Evolutionary conservation across 2,329 filamentous ascomycete species (phyloP).

Genomic region (Hortaea werneckii): DNA sequence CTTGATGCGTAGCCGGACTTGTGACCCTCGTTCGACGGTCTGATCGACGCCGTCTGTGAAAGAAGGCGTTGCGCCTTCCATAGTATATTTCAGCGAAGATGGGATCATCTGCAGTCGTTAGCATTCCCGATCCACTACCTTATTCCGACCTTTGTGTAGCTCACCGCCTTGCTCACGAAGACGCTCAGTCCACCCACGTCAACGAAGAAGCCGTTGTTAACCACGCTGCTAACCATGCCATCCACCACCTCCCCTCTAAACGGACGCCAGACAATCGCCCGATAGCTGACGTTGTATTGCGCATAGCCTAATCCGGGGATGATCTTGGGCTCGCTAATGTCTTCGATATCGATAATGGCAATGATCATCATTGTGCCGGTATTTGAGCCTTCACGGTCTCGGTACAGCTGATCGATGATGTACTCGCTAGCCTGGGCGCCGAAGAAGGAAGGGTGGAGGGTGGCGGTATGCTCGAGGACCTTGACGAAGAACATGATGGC

Average conservation of each 20-base stretch:
- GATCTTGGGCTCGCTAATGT: constrained; percentile 79
- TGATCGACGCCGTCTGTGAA: constrained; percentile 93
- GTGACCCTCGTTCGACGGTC: constrained; percentile 85
- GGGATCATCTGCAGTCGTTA: constrained; percentile 62
- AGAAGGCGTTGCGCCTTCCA: constrained; percentile 90
- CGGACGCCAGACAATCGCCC: constrained; percentile 92
- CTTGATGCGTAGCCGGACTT: constrained; percentile 87
- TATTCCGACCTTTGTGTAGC: constrained; percentile 21
- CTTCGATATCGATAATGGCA: constrained; percentile 91
- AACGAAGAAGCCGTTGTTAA: constrained; percentile 83
- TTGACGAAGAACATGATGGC: constrained; percentile 88
- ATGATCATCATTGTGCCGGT: constrained; percentile 96
- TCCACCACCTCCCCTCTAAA: constrained; percentile 99
- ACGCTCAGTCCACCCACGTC: constrained; percentile 68
- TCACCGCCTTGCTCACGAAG: constrained; percentile 74
- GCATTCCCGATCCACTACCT: background rate
- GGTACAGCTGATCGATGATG: constrained; percentile 77
- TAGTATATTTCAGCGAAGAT: constrained; percentile 83
- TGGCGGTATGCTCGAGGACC: constrained; percentile 89
- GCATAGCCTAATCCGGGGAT: constrained; percentile 84
- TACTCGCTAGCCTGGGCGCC: constrained; percentile 86
- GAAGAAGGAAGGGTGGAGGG: constrained; percentile 94
- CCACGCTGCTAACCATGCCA: constrained; percentile 83
- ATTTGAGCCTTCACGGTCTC: constrained; percentile 90
- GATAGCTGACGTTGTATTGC: constrained; percentile 89